Evolutionary conservation across 208 protist species (phyloP).

Genomic region (Acanthamoeba polyphaga): DNA sequence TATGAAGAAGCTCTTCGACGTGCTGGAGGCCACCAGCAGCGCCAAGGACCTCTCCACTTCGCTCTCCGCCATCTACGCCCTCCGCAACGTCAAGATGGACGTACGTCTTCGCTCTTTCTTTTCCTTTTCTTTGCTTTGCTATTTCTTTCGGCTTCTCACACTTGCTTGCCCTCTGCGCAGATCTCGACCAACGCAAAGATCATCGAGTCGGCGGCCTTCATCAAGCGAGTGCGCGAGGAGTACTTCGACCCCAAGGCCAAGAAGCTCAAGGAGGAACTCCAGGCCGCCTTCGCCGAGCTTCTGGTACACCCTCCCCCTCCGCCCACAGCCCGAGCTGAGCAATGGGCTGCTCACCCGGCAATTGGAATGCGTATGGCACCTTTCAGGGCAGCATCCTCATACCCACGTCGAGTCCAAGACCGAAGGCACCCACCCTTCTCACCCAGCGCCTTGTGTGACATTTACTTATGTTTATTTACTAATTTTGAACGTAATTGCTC

Average conservation of each 20-base stretch:
- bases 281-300: conserved; percentile 58
- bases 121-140: neutral
- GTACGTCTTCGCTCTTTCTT: conserved; percentile 4
- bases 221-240: conserved; percentile 48
- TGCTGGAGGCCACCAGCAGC: conserved; percentile 44
- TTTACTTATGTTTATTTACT: neutral
- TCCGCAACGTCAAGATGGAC: conserved; percentile 58
- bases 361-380: neutral
- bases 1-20: conserved; percentile 64
- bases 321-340: neutral
- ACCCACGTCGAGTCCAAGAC: conserved; percentile 49
- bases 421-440: neutral
- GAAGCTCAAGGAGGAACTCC: conserved; percentile 65
- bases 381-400: conserved; percentile 67
- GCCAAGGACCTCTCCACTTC: conserved; percentile 51
- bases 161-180: neutral
- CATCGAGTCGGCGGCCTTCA: conserved; percentile 20
- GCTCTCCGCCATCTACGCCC: conserved; percentile 56
- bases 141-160: neutral
- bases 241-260: conserved; percentile 75
- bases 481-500: neutral
- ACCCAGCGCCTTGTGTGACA: neutral
- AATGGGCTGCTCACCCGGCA: neutral
- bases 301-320: conserved; percentile 3
- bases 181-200: conserved; percentile 61